A percentile compares a stretch with the other conserved stretches of the same genome.
These are phyloP conservation scores for Suhomyces bribrorum DNA, from an alignment of 1,139 yeast species.

Conservation along the genomic window DNA sequence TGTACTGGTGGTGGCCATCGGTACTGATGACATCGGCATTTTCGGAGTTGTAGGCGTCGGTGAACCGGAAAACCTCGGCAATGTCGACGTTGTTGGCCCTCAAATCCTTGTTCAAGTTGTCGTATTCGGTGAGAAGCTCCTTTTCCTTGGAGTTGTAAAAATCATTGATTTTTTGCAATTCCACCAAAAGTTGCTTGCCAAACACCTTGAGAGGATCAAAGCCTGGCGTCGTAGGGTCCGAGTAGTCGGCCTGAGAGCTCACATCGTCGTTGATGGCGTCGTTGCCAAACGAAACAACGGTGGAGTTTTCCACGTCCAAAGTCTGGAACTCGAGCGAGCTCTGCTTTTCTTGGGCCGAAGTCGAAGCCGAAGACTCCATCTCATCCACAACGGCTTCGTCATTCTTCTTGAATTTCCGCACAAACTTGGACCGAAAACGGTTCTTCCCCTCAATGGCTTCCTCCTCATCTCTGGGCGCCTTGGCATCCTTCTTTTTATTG, in stretches of 20 bases:
- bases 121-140: slow-evolving; percentile 48
- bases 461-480: slow-evolving; percentile 5
- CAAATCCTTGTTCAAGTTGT: slow-evolving; percentile 44
- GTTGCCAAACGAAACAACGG: slow-evolving; percentile 9
- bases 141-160: slow-evolving; percentile 54
- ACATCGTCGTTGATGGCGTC: slow-evolving; percentile 7
- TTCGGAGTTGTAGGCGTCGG: slow-evolving; percentile 27
- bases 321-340: slow-evolving; percentile 10
- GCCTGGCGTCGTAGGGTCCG: slow-evolving; percentile 20
- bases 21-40: slow-evolving; percentile 19
- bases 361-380: not conserved
- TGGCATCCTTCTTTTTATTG: slow-evolving; percentile 5
- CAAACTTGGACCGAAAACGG: slow-evolving; percentile 10
- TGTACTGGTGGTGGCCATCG: slow-evolving; percentile 28
- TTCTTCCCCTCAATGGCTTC: slow-evolving; percentile 5
- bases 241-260: slow-evolving; percentile 9
- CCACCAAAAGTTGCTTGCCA: slow-evolving; percentile 52
- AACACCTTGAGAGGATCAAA: slow-evolving; percentile 55
- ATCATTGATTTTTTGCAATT: slow-evolving; percentile 55
- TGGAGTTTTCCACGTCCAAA: slow-evolving; percentile 13
- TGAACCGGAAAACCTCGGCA: slow-evolving; percentile 31
- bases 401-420: slow-evolving; percentile 11
- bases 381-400: not conserved
- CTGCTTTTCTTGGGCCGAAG: slow-evolving; percentile 6
- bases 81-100: slow-evolving; percentile 31